phyloP scores from a whole-genome alignment of 352 stramenopile species.

The Globisporangium okanoganense region DNA sequence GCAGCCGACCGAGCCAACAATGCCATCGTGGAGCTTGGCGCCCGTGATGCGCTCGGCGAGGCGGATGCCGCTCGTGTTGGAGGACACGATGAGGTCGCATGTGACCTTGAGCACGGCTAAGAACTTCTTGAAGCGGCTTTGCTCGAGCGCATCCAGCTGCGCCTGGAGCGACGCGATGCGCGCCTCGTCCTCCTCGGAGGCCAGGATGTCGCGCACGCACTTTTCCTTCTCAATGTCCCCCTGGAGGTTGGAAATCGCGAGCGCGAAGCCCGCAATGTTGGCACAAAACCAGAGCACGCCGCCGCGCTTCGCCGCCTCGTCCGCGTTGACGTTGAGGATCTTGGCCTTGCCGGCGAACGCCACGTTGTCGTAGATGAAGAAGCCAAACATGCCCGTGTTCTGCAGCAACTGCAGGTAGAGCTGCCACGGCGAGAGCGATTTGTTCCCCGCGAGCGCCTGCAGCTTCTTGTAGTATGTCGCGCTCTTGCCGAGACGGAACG shows the following conservation, averaged over 20 bases:
- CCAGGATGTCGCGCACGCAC: conserved; percentile 64
- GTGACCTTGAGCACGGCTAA: conserved; percentile 78
- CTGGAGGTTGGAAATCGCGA: conserved; percentile 69
- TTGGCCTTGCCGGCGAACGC: conserved; percentile 83
- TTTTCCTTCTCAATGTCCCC: conserved; percentile 80
- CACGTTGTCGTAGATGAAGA: conserved; percentile 87
- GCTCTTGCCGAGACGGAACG: conserved; percentile 84
- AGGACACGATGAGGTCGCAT: conserved; percentile 85
- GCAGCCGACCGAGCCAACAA: conserved; percentile 74
- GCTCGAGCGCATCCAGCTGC: conserved; percentile 59
- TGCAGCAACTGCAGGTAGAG: conserved; percentile 71
- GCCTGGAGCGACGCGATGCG: conserved; percentile 47
- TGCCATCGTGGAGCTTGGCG: conserved; percentile 79
- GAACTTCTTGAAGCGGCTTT: conserved; percentile 75
- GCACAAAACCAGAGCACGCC: conserved; percentile 83
- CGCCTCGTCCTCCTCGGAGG: conserved; percentile 55
- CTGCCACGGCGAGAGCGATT: conserved; percentile 21
- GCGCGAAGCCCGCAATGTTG: conserved; percentile 76
- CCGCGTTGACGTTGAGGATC: conserved; percentile 57
- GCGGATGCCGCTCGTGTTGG: conserved; percentile 77
- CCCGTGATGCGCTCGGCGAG: conserved; percentile 76
- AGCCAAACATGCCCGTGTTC: conserved; percentile 78
- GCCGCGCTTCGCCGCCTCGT: conserved; percentile 58
- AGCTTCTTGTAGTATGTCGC: conserved; percentile 82
- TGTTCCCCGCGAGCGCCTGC: conserved; percentile 46